A percentile compares a stretch with the other conserved stretches of the same genome.
These are phyloP conservation scores for Pisolithus tinctorius DNA, from an alignment of 768 basidiomycete genomes.

Conservation along the genomic window DNA sequence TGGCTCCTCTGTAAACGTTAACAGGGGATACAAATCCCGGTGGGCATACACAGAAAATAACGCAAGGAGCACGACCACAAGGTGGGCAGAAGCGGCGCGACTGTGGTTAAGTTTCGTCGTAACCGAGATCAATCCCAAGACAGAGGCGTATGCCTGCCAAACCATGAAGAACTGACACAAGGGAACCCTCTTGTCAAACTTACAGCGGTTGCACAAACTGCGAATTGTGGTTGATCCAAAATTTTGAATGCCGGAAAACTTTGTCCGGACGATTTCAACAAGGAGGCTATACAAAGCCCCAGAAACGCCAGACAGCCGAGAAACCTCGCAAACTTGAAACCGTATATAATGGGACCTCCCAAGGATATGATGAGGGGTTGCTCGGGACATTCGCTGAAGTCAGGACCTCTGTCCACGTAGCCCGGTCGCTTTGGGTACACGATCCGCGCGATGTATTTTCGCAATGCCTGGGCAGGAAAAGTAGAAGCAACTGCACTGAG, in stretches of 20 bases:
- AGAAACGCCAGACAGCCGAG: slow-evolving; percentile 16
- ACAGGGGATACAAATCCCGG: slow-evolving; percentile 55
- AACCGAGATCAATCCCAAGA: slow-evolving; percentile 34
- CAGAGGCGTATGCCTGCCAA: slow-evolving; percentile 33
- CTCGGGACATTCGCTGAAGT: background rate
- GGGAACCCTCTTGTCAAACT: background rate
- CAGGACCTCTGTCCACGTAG: background rate
- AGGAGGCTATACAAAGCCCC: slow-evolving; percentile 8
- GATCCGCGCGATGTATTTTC: background rate
- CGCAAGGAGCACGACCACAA: slow-evolving; percentile 41
- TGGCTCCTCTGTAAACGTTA: slow-evolving; percentile 45
- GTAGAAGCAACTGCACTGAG: slow-evolving; percentile 1
- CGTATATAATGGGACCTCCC: slow-evolving; percentile 19
- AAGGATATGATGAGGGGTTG: slow-evolving; percentile 8
- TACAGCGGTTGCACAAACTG: slow-evolving; percentile 9
- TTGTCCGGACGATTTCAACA: background rate
- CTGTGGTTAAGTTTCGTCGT: slow-evolving; percentile 26
- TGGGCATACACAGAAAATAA: slow-evolving; percentile 45
- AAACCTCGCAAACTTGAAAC: slow-evolving; percentile 16
- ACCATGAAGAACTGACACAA: background rate
- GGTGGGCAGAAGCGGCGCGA: slow-evolving; percentile 30
- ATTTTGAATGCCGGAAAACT: background rate
- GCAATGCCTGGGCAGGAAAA: slow-evolving; percentile 2
- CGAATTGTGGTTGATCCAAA: slow-evolving; percentile 6
- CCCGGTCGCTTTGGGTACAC: background rate